phyloP scores from a whole-genome alignment of 148 eudicot genomes.

The Vaccinium vitisidaea region DNA sequence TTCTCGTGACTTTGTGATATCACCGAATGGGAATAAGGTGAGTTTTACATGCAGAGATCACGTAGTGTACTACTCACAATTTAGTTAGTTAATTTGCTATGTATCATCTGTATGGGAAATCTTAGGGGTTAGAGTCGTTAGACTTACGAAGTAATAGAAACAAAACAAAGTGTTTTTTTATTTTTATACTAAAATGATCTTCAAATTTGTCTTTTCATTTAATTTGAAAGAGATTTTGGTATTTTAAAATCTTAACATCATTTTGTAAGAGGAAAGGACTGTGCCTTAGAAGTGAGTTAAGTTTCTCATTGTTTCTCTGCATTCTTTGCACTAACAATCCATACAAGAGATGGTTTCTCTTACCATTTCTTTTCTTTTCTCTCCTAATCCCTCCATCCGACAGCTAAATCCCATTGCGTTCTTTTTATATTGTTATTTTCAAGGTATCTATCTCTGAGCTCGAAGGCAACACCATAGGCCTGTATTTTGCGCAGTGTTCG shows the following conservation, averaged over 20 bases:
- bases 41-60: background rate
- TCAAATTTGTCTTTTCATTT: background rate
- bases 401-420: background rate
- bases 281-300: background rate
- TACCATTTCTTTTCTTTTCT: background rate
- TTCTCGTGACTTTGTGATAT: slow-evolving; percentile 44
- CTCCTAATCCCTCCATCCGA: background rate
- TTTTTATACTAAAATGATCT: background rate
- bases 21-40: slow-evolving; percentile 42
- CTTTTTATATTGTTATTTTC: slow-evolving; percentile 1
- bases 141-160: background rate
- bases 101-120: background rate
- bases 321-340: no score
- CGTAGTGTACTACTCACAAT: background rate
- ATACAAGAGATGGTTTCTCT: no score
- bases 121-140: no score
- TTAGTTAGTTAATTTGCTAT: background rate
- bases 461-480: slow-evolving; percentile 63
- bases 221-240: background rate
- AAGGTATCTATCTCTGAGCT: slow-evolving; percentile 62
- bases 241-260: background rate
- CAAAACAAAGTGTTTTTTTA: background rate
- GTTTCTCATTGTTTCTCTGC: no score
- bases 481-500: slow-evolving; percentile 46
- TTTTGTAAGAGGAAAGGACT: background rate